Conservation (phyloP, 768 basidiomycete genomes). For the Trametes villosa region DNA sequence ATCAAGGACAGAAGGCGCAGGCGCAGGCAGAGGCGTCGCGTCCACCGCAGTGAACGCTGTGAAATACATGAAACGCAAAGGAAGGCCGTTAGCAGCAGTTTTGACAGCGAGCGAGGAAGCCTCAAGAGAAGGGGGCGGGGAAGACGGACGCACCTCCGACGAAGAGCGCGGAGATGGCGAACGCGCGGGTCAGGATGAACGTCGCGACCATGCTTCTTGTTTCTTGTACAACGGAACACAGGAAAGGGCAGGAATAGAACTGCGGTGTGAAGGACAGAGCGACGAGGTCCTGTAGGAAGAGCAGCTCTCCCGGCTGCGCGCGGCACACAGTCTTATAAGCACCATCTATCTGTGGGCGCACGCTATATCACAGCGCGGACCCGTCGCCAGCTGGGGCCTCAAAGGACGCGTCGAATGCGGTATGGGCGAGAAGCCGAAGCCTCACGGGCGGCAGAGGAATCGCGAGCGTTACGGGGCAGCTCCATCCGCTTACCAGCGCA, state of each 20-base stretch:
- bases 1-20: neutral
- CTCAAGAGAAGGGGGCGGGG: neutral
- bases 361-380: neutral
- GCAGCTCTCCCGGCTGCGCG: too few species aligned
- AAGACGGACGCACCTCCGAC: slow-evolving; percentile 11
- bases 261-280: too few species aligned
- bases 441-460: neutral
- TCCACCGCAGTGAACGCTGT: neutral
- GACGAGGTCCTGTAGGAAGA: too few species aligned
- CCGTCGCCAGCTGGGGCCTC: neutral
- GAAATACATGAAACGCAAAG: too few species aligned
- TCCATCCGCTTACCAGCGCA: neutral
- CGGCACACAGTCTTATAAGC: neutral
- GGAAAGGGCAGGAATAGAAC: too few species aligned
- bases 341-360: neutral
- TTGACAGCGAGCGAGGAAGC: neutral
- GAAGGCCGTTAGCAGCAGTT: neutral
- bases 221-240: neutral
- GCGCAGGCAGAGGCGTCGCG: neutral
- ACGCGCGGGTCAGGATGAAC: slow-evolving; percentile 26
- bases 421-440: slow-evolving; percentile 3
- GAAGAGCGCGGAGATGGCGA: slow-evolving; percentile 26
- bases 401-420: slow-evolving; percentile 4
- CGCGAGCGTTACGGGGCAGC: neutral
- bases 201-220: slow-evolving; percentile 12